These are phyloP conservation scores for Favolaschia claudopus DNA, from an alignment of 768 basidiomycete species.

Conservation along the genomic window DNA sequence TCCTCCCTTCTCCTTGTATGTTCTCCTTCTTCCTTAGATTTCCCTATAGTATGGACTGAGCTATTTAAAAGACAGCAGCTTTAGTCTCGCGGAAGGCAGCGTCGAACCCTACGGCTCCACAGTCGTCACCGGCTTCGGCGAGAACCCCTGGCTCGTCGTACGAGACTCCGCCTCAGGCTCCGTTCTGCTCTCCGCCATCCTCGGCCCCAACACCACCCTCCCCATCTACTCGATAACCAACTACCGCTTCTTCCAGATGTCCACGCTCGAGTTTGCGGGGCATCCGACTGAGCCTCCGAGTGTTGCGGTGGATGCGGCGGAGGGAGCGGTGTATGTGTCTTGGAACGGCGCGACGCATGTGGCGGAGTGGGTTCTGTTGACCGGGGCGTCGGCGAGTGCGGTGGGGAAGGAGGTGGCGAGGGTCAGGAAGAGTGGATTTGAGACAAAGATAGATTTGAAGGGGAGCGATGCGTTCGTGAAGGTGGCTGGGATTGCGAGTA, in stretches of 20 bases:
- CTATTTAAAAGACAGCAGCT: not conserved
- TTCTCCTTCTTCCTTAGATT: not conserved
- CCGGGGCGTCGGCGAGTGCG: too few relatives aligned
- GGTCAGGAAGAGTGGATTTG: conserved; percentile 25
- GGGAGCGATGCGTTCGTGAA: not conserved
- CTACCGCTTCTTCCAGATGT: conserved; percentile 11
- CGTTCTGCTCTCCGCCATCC: conserved; percentile 10
- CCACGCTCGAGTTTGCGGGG: conserved; percentile 10
- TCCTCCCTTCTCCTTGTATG: conserved; percentile 2
- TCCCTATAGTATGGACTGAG: not conserved
- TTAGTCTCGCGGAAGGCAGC: conserved; percentile 9
- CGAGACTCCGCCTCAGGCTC: not conserved
- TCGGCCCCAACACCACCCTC: conserved; percentile 7
- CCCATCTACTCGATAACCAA: conserved; percentile 4
- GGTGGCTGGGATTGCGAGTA: not conserved
- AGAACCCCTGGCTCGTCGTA: conserved; percentile 2
- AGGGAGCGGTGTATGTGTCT: conserved; percentile 19
- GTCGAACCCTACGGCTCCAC: not conserved
- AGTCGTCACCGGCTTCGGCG: conserved; percentile 7
- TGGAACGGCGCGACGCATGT: conserved; percentile 30
- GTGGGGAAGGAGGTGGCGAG: too few relatives aligned
- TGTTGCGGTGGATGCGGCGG: not conserved
- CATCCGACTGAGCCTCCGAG: conserved; percentile 19
- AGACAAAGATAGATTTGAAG: conserved; percentile 17
- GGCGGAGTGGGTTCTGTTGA: not conserved